A percentile compares a stretch with the other conserved stretches of the same genome.
phyloP scores from a whole-genome alignment of 2,329 filamentous ascomycete species.

The Colletotrichum filicis region DNA sequence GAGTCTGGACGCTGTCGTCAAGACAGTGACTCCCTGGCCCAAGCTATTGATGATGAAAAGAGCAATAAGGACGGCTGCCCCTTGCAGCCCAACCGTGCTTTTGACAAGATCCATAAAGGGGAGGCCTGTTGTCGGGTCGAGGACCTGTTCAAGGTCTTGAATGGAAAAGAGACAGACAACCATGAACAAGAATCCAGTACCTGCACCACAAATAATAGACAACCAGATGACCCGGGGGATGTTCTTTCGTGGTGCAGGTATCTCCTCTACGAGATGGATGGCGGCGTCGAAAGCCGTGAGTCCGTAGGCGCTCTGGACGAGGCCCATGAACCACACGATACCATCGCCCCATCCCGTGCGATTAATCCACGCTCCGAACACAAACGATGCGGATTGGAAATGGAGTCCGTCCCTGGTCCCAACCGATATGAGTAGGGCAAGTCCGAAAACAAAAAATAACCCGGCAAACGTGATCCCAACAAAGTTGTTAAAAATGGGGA shows the following conservation, averaged over 20 bases:
- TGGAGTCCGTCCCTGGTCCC: background rate
- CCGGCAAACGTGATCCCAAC: background rate
- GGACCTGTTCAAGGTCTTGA: background rate
- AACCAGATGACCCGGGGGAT: slow-evolving; percentile 32
- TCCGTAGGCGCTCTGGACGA: slow-evolving; percentile 67
- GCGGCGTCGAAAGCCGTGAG: slow-evolving; percentile 68
- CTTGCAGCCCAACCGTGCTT: background rate
- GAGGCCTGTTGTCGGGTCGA: background rate
- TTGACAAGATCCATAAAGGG: background rate
- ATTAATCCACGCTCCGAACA: background rate
- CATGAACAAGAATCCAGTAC: background rate
- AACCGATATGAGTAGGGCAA: background rate
- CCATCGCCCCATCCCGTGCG: background rate
- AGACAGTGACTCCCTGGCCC: background rate
- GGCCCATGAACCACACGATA: slow-evolving; percentile 64
- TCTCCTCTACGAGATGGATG: slow-evolving; percentile 69
- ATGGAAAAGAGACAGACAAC: background rate
- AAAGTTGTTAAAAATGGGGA: background rate
- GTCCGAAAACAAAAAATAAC: background rate
- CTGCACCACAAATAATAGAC: background rate
- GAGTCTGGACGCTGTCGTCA: background rate
- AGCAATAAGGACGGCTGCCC: background rate
- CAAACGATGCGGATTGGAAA: background rate
- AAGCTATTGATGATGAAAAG: background rate
- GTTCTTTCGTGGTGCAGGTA: slow-evolving; percentile 61